A percentile compares a stretch with the other conserved stretches of the same genome.
Conservation (phyloP, 257 asterid genomes). For the Solanum verrucosum region DNA sequence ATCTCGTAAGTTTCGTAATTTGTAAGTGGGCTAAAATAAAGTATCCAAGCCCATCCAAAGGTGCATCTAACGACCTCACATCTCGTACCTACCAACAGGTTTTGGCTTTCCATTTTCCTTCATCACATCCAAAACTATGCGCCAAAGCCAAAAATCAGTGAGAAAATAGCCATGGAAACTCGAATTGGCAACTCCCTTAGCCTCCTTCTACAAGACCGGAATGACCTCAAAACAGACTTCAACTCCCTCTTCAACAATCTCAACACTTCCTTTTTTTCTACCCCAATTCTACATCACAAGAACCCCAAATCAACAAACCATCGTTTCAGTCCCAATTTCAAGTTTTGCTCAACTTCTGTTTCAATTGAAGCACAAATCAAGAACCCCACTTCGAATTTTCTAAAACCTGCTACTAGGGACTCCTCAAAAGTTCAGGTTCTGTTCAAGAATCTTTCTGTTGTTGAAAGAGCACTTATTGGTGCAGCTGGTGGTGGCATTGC, state of each 20-base stretch:
- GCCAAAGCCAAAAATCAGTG: not conserved
- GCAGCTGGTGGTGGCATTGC: conserved; percentile 90
- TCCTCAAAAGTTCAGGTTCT: conserved; percentile 52
- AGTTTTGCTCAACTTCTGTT: conserved; percentile 55
- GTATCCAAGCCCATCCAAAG: not conserved
- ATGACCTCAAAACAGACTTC: conserved; percentile 32
- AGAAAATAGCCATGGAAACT: conserved; percentile 37
- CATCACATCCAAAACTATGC: not conserved
- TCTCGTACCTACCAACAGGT: not conserved
- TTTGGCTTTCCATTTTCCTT: not conserved
- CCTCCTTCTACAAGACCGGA: conserved; percentile 28
- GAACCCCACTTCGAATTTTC: conserved; percentile 27
- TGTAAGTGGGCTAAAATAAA: not conserved
- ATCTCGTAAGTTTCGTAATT: no score
- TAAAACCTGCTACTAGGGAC: conserved; percentile 55
- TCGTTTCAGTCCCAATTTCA: conserved; percentile 1
- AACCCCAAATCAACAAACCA: conserved; percentile 8
- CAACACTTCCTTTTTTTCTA: conserved; percentile 41
- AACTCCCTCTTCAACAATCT: conserved; percentile 62
- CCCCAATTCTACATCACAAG: conserved; percentile 9
- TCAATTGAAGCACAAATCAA: conserved; percentile 29
- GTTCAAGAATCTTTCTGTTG: conserved; percentile 69
- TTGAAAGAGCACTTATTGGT: conserved; percentile 72
- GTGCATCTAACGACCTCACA: not conserved
- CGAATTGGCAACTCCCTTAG: conserved; percentile 30